Evolutionary conservation across 768 basidiomycete genomes (phyloP), one percentile per base, ranked within the genome.

Genomic region (Pleurotus sapidus): DNA sequence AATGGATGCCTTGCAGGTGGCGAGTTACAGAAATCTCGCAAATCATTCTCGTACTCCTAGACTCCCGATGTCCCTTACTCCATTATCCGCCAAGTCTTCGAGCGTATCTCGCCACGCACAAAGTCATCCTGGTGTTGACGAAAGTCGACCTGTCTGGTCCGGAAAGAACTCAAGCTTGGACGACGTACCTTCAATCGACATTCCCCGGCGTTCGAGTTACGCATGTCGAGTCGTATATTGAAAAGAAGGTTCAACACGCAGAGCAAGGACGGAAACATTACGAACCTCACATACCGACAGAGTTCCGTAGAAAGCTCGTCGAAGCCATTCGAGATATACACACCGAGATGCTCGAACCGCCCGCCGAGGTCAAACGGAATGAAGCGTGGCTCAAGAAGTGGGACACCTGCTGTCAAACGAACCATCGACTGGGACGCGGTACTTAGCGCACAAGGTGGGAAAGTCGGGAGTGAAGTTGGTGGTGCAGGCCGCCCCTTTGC

Each of bases 21-120:
- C 84, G 96, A 38, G 95, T 97, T 18, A 86, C 88, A 5, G 96
- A 98, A 72, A 88, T 91, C 23, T 92, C 92, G 0, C 84, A 94
- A 63, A 91, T 98, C 61, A 76, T 98, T 17, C 83, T 97, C 49
- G 79, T 96, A 49, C 82, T 98, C 43, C 79, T 96, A 34, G 95
- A 97, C 70, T 89, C 91, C 14, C 88, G 96, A 40, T 95, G 92
- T 66, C 95, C 96, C 0, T 81, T 86, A 0, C 72, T 97, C 2
- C 95, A 97, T 70, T 88, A 86, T 63, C 94, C 95, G 1, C 81
- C 88, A 1, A 92, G 93, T 0, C 82, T 98, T 40, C 72, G 82
- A 14, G 60, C 74, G 3, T 89, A 91, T 72, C 81, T 97, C 34
- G 45, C 69, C 17, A 72, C 76, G 62, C 74, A 67, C 24, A 80